Evolutionary conservation across 2,329 filamentous ascomycete species (phyloP).

Genomic region (Atkinsonella hypoxylon): DNA sequence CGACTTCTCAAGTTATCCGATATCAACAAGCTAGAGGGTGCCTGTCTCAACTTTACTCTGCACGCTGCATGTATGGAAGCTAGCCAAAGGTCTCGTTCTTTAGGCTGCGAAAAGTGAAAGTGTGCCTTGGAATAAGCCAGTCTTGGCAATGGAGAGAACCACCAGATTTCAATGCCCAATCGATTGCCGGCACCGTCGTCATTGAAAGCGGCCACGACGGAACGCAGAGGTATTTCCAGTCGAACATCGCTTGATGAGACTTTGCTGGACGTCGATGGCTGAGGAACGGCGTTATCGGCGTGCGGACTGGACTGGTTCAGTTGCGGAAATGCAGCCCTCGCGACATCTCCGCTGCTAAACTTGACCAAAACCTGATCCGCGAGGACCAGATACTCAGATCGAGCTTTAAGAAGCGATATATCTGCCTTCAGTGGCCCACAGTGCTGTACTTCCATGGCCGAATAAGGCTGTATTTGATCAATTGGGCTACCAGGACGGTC

Average conservation of each 20-base stretch:
- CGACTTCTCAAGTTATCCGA: constrained; percentile 34
- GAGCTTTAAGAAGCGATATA: constrained; percentile 34
- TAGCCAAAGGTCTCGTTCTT: constrained; percentile 39
- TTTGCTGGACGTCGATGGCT: constrained; percentile 16
- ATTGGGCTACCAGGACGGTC: constrained; percentile 17
- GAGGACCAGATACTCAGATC: constrained; percentile 39
- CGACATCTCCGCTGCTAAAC: constrained; percentile 35
- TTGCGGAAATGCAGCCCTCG: constrained; percentile 34
- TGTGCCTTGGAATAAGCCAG: constrained; percentile 35
- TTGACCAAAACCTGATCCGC: constrained; percentile 39
- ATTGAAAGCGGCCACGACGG: constrained; percentile 39
- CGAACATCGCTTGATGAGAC: constrained; percentile 24
- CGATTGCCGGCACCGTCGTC: constrained; percentile 37
- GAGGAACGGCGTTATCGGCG: constrained; percentile 12
- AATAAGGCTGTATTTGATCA: constrained; percentile 20
- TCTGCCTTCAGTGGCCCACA: constrained; percentile 38
- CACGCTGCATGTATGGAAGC: constrained; percentile 32
- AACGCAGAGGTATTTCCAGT: constrained; percentile 36
- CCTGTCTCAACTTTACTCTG: constrained; percentile 24
- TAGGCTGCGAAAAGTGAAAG: constrained; percentile 35
- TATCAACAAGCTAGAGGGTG: constrained; percentile 24
- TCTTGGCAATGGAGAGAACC: constrained; percentile 32
- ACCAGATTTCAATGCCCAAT: constrained; percentile 45
- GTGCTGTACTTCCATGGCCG: constrained; percentile 29
- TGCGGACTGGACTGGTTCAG: constrained; percentile 20